A percentile compares a stretch with the other conserved stretches of the same genome.
phyloP scores from a whole-genome alignment of 23 red algal species.

The Chondrus crispus region DNA sequence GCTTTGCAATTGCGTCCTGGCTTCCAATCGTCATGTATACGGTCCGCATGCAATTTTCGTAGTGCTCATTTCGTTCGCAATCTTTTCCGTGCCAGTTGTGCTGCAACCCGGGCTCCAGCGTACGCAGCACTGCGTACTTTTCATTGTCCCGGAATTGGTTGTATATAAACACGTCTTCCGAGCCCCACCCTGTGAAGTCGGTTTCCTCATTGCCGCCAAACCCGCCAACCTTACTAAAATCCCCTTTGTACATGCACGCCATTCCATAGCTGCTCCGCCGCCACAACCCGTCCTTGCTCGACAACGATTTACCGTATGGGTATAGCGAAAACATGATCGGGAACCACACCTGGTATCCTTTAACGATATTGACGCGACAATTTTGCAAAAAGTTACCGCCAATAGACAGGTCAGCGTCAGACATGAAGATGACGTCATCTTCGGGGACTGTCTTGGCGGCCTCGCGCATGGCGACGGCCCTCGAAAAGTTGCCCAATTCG shows the following conservation, averaged over 20 bases:
- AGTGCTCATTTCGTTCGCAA: conserved; percentile 34
- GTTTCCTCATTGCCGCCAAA: conserved; percentile 67
- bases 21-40: conserved; percentile 64
- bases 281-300: conserved; percentile 51
- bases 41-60: conserved; percentile 65
- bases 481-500: conserved; percentile 30
- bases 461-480: conserved; percentile 60
- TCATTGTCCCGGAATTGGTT: conserved; percentile 52
- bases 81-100: conserved; percentile 65
- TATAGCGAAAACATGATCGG: conserved; percentile 60
- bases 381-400: conserved; percentile 50
- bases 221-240: conserved; percentile 51
- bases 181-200: conserved; percentile 47
- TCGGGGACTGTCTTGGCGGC: conserved; percentile 39
- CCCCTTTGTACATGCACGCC: conserved; percentile 42
- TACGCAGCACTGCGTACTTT: conserved; percentile 38
- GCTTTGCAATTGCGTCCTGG: conserved; percentile 41
- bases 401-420: conserved; percentile 45
- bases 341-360: conserved; percentile 61
- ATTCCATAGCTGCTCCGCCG: conserved; percentile 58
- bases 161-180: conserved; percentile 73
- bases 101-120: conserved; percentile 47
- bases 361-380: conserved; percentile 50
- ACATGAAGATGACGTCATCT: conserved; percentile 54
- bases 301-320: conserved; percentile 43